A percentile compares a stretch with the other conserved stretches of the same genome.
These are phyloP conservation scores for Phytophthora pistaciae DNA, from an alignment of 352 stramenopile species.

Conservation along the genomic window DNA sequence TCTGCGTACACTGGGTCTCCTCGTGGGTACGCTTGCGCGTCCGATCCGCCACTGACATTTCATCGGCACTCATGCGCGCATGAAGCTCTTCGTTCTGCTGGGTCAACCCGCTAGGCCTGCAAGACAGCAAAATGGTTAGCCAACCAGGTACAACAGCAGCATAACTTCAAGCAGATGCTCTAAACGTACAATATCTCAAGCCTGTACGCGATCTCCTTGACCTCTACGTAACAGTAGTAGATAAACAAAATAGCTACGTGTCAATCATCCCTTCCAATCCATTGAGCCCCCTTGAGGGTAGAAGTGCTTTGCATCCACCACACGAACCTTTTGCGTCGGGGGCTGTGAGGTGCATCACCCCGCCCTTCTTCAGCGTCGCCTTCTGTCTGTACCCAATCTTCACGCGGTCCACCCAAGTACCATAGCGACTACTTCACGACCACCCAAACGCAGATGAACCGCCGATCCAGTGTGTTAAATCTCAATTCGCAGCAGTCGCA, in stretches of 20 bases:
- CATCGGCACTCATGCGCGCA: conserved; percentile 27
- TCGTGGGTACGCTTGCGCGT: conserved; percentile 38
- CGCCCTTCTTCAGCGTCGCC: conserved; percentile 35
- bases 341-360: conserved; percentile 61
- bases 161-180: background rate
- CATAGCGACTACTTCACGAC: conserved; percentile 48
- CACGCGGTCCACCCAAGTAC: conserved; percentile 61
- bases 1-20: conserved; percentile 41
- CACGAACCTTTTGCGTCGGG: conserved; percentile 36
- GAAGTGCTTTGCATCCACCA: background rate
- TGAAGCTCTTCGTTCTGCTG: conserved; percentile 28
- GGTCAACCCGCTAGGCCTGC: conserved; percentile 40
- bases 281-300: background rate
- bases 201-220: conserved; percentile 48
- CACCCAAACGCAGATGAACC: background rate
- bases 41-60: conserved; percentile 24
- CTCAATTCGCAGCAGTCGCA: background rate
- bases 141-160: background rate
- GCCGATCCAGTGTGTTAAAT: background rate
- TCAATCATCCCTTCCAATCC: background rate
- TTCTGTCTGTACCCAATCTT: conserved; percentile 43
- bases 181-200: conserved; percentile 73
- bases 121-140: conserved; percentile 11
- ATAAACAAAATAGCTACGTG: background rate
- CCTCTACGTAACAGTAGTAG: background rate